Evolutionary conservation across 345 rosid genomes (phyloP).

Genomic region (Linum tenue): DNA sequence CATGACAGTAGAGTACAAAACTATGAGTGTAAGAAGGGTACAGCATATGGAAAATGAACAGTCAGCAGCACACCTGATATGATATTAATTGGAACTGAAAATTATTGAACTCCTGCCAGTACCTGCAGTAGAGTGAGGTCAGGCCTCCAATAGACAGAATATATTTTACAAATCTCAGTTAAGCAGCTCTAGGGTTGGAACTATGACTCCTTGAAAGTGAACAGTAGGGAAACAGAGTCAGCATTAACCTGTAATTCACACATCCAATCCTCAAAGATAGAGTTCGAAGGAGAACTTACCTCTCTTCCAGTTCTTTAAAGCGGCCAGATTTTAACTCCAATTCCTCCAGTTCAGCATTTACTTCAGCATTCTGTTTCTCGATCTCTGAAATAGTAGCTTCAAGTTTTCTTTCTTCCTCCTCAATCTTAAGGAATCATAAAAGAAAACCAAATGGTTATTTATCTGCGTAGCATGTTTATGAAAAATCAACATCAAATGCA

Average conservation of each 20-base stretch:
- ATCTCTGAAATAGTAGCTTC: conserved; percentile 73
- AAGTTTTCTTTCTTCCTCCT: conserved; percentile 90
- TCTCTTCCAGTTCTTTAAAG: conserved; percentile 83
- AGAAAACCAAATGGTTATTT: conserved; percentile 10
- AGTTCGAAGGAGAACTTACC: conserved; percentile 37
- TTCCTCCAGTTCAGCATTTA: conserved; percentile 64
- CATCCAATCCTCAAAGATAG: not conserved
- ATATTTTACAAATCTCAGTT: not conserved
- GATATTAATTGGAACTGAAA: conserved; percentile 84
- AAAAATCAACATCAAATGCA: too few relatives aligned
- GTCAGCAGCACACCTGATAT: conserved; percentile 60
- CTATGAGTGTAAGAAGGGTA: not conserved
- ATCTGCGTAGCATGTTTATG: not conserved
- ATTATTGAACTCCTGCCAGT: conserved; percentile 97
- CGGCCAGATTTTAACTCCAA: conserved; percentile 70
- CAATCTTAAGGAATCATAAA: conserved; percentile 45
- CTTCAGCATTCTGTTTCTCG: conserved; percentile 65
- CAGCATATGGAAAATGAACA: not conserved
- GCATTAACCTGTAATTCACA: not conserved
- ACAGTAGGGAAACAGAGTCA: too few relatives aligned
- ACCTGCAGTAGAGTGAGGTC: conserved; percentile 42
- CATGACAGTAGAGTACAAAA: not conserved
- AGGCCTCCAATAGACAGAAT: not conserved
- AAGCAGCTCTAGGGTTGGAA: not conserved
- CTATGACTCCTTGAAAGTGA: not conserved